Conservation (phyloP, 441 rosid genomes). For the Kokia cookei region DNA sequence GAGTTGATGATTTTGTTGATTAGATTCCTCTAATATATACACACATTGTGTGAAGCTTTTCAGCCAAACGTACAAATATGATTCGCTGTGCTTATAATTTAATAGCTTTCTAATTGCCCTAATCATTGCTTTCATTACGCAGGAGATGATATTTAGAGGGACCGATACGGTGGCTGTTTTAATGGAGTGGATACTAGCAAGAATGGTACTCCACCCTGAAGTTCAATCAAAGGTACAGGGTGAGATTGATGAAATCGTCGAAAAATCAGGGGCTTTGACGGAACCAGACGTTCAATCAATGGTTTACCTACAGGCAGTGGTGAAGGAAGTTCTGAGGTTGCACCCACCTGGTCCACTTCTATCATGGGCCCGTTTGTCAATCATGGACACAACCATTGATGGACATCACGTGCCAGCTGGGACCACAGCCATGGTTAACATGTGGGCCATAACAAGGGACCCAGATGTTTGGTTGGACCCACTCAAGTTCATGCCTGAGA, state of each 20-base stretch:
- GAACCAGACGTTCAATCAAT: constrained; percentile 28
- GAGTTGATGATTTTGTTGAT: neutral
- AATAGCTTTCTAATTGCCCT: neutral
- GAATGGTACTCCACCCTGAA: constrained; percentile 51
- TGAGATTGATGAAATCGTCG: constrained; percentile 44
- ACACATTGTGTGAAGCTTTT: neutral
- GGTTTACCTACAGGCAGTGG: constrained; percentile 35
- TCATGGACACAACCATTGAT: constrained; percentile 32
- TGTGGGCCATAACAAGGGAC: constrained; percentile 71
- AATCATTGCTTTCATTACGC: neutral
- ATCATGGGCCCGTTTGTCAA: constrained; percentile 59
- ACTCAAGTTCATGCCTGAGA: constrained; percentile 36
- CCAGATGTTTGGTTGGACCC: constrained; percentile 43
- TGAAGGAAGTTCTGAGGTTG: constrained; percentile 50
- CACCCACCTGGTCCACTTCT: constrained; percentile 67
- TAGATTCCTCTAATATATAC: neutral
- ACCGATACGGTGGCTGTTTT: constrained; percentile 49
- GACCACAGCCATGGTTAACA: constrained; percentile 61
- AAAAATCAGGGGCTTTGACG: constrained; percentile 31
- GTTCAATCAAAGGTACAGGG: constrained; percentile 42
- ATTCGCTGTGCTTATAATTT: neutral
- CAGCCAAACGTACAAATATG: neutral
- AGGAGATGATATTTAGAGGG: constrained; percentile 67
- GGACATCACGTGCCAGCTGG: constrained; percentile 43
- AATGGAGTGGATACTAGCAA: constrained; percentile 59